Conservation (phyloP, 164 flowering plant species). For the Buxus sempervirens region DNA sequence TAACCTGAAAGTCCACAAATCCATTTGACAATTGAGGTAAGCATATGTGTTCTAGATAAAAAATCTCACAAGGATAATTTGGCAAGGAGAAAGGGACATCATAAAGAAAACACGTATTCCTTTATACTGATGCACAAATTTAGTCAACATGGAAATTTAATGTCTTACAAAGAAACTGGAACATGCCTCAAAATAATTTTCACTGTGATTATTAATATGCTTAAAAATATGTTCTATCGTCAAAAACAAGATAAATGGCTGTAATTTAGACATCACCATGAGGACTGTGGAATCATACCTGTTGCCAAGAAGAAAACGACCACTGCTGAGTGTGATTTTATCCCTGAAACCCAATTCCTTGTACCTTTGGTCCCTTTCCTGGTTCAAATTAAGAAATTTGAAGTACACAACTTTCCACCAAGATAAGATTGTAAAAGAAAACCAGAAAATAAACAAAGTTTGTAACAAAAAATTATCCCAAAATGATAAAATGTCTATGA, state of each 20-base stretch:
- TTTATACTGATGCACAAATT: neutral
- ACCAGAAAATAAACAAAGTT: neutral
- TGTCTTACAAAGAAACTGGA: neutral
- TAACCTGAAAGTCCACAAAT: neutral
- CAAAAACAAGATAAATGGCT: neutral
- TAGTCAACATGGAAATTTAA: neutral
- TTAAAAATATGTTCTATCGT: neutral
- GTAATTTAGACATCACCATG: neutral
- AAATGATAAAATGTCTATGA: neutral
- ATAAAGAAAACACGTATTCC: neutral
- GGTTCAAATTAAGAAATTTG: conserved; percentile 8
- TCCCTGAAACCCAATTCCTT: conserved; percentile 97
- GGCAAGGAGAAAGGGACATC: neutral
- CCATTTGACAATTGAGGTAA: neutral
- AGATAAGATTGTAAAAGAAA: neutral
- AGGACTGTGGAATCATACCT: conserved; percentile 46
- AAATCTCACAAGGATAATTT: no score
- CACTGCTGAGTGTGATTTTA: conserved; percentile 94
- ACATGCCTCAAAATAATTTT: neutral
- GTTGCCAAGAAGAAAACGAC: conserved; percentile 94
- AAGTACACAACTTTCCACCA: conserved; percentile 5
- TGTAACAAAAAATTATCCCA: neutral
- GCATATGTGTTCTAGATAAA: neutral
- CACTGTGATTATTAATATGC: neutral
- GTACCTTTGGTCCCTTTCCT: conserved; percentile 99